Conservation (phyloP, 257 asterid species). For the Solanum etuberosum region DNA sequence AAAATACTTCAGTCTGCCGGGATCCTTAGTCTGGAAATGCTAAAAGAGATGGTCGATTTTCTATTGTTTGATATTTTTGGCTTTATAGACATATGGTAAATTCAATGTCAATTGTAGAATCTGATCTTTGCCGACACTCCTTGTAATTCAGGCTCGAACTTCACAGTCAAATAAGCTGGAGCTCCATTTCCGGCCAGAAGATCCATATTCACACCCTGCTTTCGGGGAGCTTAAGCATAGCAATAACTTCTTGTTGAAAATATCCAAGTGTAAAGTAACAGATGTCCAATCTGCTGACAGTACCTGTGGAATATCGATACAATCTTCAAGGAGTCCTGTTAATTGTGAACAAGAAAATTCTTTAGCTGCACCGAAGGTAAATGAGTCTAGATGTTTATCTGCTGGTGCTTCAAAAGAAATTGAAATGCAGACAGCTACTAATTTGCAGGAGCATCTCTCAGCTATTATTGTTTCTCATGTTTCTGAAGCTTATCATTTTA, state of each 20-base stretch:
- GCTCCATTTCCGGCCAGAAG: constrained; percentile 89
- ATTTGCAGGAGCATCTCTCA: background rate
- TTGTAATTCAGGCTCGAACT: constrained; percentile 40
- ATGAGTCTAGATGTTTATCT: constrained; percentile 22
- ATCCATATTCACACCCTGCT: constrained; percentile 87
- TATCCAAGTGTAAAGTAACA: constrained; percentile 41
- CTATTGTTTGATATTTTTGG: background rate
- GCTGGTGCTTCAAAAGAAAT: constrained; percentile 17
- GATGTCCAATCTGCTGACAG: constrained; percentile 13
- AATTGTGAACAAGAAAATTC: constrained; percentile 16
- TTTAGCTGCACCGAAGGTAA: constrained; percentile 12
- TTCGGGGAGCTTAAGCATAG: constrained; percentile 58
- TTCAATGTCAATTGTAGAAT: background rate
- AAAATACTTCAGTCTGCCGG: background rate
- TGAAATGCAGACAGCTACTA: constrained; percentile 23
- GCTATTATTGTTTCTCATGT: constrained; percentile 4
- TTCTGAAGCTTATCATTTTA: constrained; percentile 53
- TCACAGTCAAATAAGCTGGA: constrained; percentile 60
- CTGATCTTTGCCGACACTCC: background rate
- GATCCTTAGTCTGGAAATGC: background rate
- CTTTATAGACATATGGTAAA: background rate
- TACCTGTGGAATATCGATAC: constrained; percentile 2
- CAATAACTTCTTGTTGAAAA: constrained; percentile 50
- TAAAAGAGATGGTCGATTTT: background rate
- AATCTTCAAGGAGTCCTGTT: constrained; percentile 14